Evolutionary conservation across 2,329 filamentous ascomycete species (phyloP), one percentile per base, ranked within the genome.

Genomic region (Pseudopyricularia cyperi): DNA sequence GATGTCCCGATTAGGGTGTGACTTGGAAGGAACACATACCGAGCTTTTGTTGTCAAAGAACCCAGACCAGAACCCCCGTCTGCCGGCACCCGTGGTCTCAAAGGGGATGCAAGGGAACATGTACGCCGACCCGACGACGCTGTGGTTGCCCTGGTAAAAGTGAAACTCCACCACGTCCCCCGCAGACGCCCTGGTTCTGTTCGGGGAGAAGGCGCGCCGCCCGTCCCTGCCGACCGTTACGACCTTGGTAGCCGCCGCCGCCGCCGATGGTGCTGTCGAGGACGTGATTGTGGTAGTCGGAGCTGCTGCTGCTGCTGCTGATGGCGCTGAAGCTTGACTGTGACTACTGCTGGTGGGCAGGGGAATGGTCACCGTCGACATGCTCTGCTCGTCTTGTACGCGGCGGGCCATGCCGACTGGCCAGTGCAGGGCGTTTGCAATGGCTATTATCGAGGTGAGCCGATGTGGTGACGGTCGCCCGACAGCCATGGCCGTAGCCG

Each of bases 111-210:
- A 79, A 2, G 74, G 71, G n/a, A 68, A 61, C 48, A 65, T 65
- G 57, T 76, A 76, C 17, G 68, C 65, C n/a, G 71, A 69, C 57
- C 70, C 66, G 3, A 67, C 71, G 15, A 79, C 71, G 14, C 70
- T 73, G 65, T 77, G 73, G 58, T 72, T 73, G 57, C 68, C 67
- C 2, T 71, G 66, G 53, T 70, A 68, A 62, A 76, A 78, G 57
- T 75, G 71, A 62, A 77, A 77, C 57, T 75, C 71, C 46, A 79
- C 64, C 49, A 71, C 65, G 55, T 74, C 73, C 52, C 75, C 75
- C 3, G 65, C 53, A 24, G 63, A 57, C 15, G 74, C 73, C 15
- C 61, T 63, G 52, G 75, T 55, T 33, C 64, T 67, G 52, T 68
- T 63, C 2, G 75, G 75, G 8, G 57, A 63, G 60, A 75, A 76